Percentiles rank a stretch among this genome's conserved stretches.
Evolutionary conservation across 768 basidiomycete genomes (phyloP).

Genomic region (Termitomyces sp.): DNA sequence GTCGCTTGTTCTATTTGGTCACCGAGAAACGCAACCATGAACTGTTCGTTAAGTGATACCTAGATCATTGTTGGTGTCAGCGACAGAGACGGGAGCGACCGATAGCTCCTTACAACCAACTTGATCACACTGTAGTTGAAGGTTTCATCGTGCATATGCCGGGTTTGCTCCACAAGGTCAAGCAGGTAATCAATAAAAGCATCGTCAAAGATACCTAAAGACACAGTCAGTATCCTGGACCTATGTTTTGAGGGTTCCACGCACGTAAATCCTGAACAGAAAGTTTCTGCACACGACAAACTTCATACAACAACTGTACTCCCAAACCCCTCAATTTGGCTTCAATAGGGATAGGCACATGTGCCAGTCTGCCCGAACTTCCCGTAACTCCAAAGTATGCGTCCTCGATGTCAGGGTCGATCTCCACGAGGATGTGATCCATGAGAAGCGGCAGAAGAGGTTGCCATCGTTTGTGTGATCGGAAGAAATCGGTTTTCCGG

Average conservation of each 20-base stretch:
- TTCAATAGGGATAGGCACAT: slow-evolving; percentile 73
- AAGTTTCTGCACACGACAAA: slow-evolving; percentile 87
- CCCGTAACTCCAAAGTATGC: slow-evolving; percentile 45
- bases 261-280: slow-evolving; percentile 74
- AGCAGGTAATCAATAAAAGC: slow-evolving; percentile 86
- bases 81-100: background rate
- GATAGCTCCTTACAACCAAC: slow-evolving; percentile 62
- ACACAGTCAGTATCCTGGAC: background rate
- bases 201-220: slow-evolving; percentile 76
- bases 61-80: slow-evolving; percentile 25
- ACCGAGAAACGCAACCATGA: slow-evolving; percentile 83
- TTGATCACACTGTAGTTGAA: slow-evolving; percentile 97
- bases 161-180: slow-evolving; percentile 90
- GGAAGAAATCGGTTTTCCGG: slow-evolving; percentile 64
- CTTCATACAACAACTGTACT: slow-evolving; percentile 82
- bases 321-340: slow-evolving; percentile 73
- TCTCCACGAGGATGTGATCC: slow-evolving; percentile 79
- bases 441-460: slow-evolving; percentile 78
- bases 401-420: slow-evolving; percentile 73
- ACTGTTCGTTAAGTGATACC: slow-evolving; percentile 96
- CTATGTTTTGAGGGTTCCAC: slow-evolving; percentile 22
- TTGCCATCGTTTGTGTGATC: slow-evolving; percentile 81
- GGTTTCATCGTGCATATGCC: slow-evolving; percentile 83
- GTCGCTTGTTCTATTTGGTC: slow-evolving; percentile 24
- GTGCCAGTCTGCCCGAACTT: slow-evolving; percentile 30